Conservation (phyloP, 495 filamentous ascomycete species). For the Aspergillus coremiiformis region DNA sequence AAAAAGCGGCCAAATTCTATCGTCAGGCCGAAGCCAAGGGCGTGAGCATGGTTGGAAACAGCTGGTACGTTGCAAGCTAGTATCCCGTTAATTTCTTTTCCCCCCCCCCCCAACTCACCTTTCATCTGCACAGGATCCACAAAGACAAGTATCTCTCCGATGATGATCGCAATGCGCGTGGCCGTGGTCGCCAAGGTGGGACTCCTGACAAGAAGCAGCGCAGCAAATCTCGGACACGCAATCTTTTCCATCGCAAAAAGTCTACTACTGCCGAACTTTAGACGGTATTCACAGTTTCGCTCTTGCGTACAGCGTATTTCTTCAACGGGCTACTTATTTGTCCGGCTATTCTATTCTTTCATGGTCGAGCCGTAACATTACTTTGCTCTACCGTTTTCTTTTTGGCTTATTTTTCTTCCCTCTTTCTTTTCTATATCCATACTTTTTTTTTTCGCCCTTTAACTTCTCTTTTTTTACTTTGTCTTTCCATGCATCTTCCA, state of each 20-base stretch:
- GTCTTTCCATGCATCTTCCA: constrained; percentile 5
- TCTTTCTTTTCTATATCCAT: constrained; percentile 10
- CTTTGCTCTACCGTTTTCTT: no score
- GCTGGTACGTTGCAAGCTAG: constrained; percentile 59
- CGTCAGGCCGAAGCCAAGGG: constrained; percentile 84
- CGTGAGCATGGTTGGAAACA: constrained; percentile 95
- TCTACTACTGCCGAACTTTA: constrained; percentile 33
- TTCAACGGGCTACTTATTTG: not conserved
- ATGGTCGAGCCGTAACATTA: no score
- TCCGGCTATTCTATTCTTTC: not conserved
- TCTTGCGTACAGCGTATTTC: constrained; percentile 4
- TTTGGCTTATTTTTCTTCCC: constrained; percentile 1
- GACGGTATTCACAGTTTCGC: constrained; percentile 4
- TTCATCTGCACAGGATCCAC: constrained; percentile 63
- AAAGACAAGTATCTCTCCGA: constrained; percentile 88
- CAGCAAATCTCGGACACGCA: constrained; percentile 58
- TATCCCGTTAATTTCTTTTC: not conserved
- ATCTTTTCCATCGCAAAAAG: constrained; percentile 61
- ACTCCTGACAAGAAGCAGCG: constrained; percentile 51
- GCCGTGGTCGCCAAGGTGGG: constrained; percentile 19
- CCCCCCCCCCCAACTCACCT: constrained; percentile 6
- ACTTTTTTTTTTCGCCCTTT: not conserved
- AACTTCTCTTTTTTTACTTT: constrained; percentile 5
- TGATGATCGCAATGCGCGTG: constrained; percentile 47
- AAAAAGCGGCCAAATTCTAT: constrained; percentile 88